Base-by-base conservation (phyloP, 768 basidiomycete genomes). In the Fibroporia radiculosa region DNA sequence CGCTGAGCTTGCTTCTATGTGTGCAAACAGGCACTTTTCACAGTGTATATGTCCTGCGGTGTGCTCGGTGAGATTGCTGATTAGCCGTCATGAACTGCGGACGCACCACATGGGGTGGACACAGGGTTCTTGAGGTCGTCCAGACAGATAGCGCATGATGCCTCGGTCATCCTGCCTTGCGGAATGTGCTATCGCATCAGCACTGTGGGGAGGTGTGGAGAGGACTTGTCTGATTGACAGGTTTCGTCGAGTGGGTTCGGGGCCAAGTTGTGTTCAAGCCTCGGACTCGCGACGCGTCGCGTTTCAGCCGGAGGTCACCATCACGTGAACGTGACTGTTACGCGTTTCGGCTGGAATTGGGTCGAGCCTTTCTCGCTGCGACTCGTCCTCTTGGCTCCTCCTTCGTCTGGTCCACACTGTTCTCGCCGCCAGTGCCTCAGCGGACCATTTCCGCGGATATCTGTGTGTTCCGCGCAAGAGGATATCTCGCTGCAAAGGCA, bases 1-100 rank as follows among this genome's bases (percentile, higher is more conserved):
- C 8, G n/a, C n/a, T n/a, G 54, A 47, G 42, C 54, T 55, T 6
- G 52, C 33, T 25, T 63, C 56, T 12, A 61, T 52, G 33, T 56
- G 50, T 11, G 52, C 42, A 10, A 51, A 46, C 19, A 63, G 51
- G 37, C 63, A 65, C 18, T 52, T 47, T 40, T 60, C 55, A 52
- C 63, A 65, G 42, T 61, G 60, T 13, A 65, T 45, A 42, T 64
- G 63, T 16, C 63, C 62, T 61, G 42, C n/a, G 20, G 12, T 34
- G 1, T 48, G 31, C 28, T 26, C 27, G 31, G 37, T 18, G 11
- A 13, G 14, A 29, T 3, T 26, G 25, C 3, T 16, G 25, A 4
- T 6, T 14, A 3, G 19, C 18, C 10, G 8, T 35, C 10, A 29
- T 4, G 16, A 6, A 22, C 28, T 4, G 13, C 10, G 4, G 8